phyloP scores from a whole-genome alignment of 164 flowering plant species.

The Vitis amurensis region DNA sequence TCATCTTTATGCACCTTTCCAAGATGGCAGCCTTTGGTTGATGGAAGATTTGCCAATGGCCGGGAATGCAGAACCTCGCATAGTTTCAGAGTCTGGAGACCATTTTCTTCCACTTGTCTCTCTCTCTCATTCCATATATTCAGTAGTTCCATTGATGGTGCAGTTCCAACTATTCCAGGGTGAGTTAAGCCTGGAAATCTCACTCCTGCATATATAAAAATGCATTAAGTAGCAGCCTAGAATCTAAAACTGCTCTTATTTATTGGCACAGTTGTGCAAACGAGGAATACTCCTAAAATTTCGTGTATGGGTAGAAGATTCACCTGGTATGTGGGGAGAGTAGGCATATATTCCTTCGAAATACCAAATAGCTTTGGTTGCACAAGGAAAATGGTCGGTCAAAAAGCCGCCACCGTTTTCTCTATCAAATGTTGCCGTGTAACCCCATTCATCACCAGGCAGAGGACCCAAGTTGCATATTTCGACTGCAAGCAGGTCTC shows the following conservation, averaged over 20 bases:
- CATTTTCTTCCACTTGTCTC: constrained; percentile 65
- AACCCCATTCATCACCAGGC: constrained; percentile 98
- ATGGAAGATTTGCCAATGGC: constrained; percentile 85
- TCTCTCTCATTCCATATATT: constrained; percentile 90
- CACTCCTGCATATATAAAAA: constrained; percentile 52
- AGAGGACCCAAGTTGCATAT: constrained; percentile 93
- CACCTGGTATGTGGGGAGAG: constrained; percentile 96
- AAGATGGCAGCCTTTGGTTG: constrained; percentile 73
- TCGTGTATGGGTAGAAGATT: background rate
- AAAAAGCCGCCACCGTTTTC: constrained; percentile 97
- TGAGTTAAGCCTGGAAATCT: constrained; percentile 91
- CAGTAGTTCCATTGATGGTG: constrained; percentile 89
- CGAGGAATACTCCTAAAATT: background rate
- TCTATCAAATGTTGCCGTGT: constrained; percentile 82
- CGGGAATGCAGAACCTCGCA: constrained; percentile 85
- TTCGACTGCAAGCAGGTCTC: constrained; percentile 93
- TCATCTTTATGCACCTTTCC: constrained; percentile 56
- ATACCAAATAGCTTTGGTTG: constrained; percentile 97
- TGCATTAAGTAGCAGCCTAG: background rate
- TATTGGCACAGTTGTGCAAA: no score
- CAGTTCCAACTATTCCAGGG: constrained; percentile 95
- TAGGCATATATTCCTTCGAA: constrained; percentile 94
- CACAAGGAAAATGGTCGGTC: constrained; percentile 91
- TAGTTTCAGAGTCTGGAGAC: constrained; percentile 58
- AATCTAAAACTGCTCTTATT: background rate